Evolutionary conservation across 225 moss, liverwort and hornwort species (phyloP).

Genomic region (Sphagnum contortum): DNA sequence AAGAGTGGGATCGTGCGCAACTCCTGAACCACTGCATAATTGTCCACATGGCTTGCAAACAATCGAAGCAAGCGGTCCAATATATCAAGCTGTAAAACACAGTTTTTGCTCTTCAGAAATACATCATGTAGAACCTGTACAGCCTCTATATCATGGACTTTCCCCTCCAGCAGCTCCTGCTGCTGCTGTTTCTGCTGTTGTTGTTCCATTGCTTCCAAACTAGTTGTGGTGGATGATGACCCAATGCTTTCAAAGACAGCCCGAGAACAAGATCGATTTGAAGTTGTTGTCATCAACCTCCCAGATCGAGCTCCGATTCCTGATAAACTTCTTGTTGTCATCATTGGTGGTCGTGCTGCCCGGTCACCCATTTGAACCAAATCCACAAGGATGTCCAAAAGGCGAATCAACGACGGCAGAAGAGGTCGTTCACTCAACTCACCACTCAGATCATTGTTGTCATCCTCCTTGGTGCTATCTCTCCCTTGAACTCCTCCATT

Average conservation of each 20-base stretch:
- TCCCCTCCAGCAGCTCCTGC: slow-evolving; percentile 31
- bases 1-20: slow-evolving; percentile 75
- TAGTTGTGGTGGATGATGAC: slow-evolving; percentile 9
- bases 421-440: neutral
- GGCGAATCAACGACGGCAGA: slow-evolving; percentile 30
- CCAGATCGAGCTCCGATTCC: slow-evolving; percentile 38
- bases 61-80: slow-evolving; percentile 71
- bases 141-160: slow-evolving; percentile 64
- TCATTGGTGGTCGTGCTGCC: slow-evolving; percentile 18
- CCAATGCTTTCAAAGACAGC: slow-evolving; percentile 55
- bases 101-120: slow-evolving; percentile 55
- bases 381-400: slow-evolving; percentile 35
- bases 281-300: slow-evolving; percentile 8
- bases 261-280: slow-evolving; percentile 28
- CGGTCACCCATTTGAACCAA: slow-evolving; percentile 36
- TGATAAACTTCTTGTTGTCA: slow-evolving; percentile 11
- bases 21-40: slow-evolving; percentile 76
- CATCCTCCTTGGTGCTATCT: neutral
- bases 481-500: neutral
- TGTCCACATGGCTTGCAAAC: slow-evolving; percentile 71
- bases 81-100: slow-evolving; percentile 66
- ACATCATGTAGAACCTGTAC: slow-evolving; percentile 69
- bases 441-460: neutral
- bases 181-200: slow-evolving; percentile 5
- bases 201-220: slow-evolving; percentile 18